Base-by-base conservation (phyloP, 768 basidiomycete species). In the Kwoniella sp. region DNA sequence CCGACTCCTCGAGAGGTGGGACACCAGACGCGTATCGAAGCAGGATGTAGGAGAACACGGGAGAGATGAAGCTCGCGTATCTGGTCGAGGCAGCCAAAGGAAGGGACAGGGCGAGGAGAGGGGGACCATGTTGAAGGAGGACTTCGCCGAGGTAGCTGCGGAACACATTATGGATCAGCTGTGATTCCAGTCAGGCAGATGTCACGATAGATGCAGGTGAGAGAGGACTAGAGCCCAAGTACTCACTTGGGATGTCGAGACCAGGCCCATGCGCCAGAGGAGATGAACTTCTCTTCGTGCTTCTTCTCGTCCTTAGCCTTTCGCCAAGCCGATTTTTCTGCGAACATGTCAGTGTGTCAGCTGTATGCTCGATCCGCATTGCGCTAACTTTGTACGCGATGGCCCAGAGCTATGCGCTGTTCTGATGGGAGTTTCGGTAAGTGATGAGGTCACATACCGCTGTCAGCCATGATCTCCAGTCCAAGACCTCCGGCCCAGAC, bases 201-300 rank as follows among this genome's bases (percentile, higher is more conserved):
- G 29, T 26, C 20, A 45, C 37, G 41, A 28, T 45, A 50, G 58
- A 52, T 29, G 23, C 11, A n/a, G n/a, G n/a, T n/a, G n/a, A n/a
- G n/a, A n/a, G n/a, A n/a, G n/a, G n/a, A n/a, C n/a, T n/a, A n/a
- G n/a, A n/a, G n/a, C n/a, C n/a, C n/a, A n/a, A n/a, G n/a, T n/a
- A n/a, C 83, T 41, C 75, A 90, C 89, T 90, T 91, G 23, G 90
- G 90, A 70, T 90, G 90, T 26, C 90, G 81, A 69, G 86, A 87
- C 51, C 86, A 75, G 23, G 84, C 81, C 89, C 89, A 92, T 20
- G 90, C 78, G 1, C 90, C 90, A 29, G 81, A 82, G 8, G 84
- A 85, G 62, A 90, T 88, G 73, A 91, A 90, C 71, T 85, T 84
- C 68, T 90, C 87, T 52, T 88, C 84, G 72, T 91, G 89, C 65